phyloP scores from a whole-genome alignment of 805 yeast species.

The Candida golubevii region DNA sequence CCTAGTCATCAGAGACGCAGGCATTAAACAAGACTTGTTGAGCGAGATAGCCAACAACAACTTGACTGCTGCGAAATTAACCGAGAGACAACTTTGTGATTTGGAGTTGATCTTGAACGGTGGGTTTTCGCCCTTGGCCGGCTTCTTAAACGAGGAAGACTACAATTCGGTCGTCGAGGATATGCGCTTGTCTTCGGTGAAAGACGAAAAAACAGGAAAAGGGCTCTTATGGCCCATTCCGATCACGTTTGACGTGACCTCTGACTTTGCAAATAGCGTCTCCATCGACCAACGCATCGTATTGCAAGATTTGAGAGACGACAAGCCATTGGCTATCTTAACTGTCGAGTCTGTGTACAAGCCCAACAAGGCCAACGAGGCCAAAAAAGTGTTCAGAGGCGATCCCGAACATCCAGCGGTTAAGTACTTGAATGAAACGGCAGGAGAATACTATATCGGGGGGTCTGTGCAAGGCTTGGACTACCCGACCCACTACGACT shows the following conservation, averaged over 20 bases:
- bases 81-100: slow-evolving; percentile 91
- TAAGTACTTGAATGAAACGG: slow-evolving; percentile 62
- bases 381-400: slow-evolving; percentile 85
- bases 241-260: slow-evolving; percentile 75
- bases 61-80: slow-evolving; percentile 49
- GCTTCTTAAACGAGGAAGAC: slow-evolving; percentile 63
- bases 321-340: slow-evolving; percentile 72
- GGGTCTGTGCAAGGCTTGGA: slow-evolving; percentile 81
- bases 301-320: slow-evolving; percentile 78
- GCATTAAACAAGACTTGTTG: slow-evolving; percentile 51
- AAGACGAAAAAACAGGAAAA: slow-evolving; percentile 28
- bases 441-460: slow-evolving; percentile 84
- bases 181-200: slow-evolving; percentile 58
- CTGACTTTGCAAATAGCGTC: slow-evolving; percentile 42
- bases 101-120: slow-evolving; percentile 88
- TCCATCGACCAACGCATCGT: slow-evolving; percentile 60
- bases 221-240: slow-evolving; percentile 92
- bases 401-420: slow-evolving; percentile 97
- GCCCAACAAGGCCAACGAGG: slow-evolving; percentile 79
- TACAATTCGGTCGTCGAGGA: slow-evolving; percentile 64
- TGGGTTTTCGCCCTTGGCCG: slow-evolving; percentile 83
- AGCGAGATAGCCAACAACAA: slow-evolving; percentile 46
- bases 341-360: slow-evolving; percentile 74
- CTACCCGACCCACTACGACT: slow-evolving; percentile 86
- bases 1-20: slow-evolving; percentile 73